Base-by-base conservation (phyloP, 495 filamentous ascomycete species). In the Penicillium arizonense region DNA sequence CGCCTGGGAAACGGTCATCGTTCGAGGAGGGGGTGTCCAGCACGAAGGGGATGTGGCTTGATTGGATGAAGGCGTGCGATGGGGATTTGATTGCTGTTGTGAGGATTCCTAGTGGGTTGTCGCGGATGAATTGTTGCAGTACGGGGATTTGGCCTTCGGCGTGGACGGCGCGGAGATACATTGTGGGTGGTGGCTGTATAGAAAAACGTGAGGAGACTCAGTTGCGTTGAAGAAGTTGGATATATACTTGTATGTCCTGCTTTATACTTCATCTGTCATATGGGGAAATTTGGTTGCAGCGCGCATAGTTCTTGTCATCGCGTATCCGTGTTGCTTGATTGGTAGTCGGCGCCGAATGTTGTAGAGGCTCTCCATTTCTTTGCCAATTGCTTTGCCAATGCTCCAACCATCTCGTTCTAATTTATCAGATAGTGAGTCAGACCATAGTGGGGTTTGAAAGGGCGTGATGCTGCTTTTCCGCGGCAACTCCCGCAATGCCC, bases 21-120 rank as follows among this genome's bases (percentile, higher is more conserved):
- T 13, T 34, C 3, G 38, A 23, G 39, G 49, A 6, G 14, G 59
- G 51, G 2, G 76, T 58, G 52, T 85, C 78, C 2, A 85, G 64
- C n/a, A 83, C 59, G 34, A 68, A 85, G 7, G 81, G 81, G 43
- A 85, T 78, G 57, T 83, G 80, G 46, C 72, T 82, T 33, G 64
- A 70, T 57, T 82, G 82, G 26, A 83, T 62, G 14, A 79, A 65
- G 0, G 77, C 69, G 48, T 74, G 67, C 1, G 44, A 23, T 0
- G 67, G 37, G 14, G 78, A 82, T 23, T 65, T 56, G 44, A 84
- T 76, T 21, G 75, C 76, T 0, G 81, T 83, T 2, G 75, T 83
- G 8, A 85, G 50, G 18, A 82, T 67, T 14, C 82, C 82, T 0
- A 85, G 70, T 2, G 81, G 77, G 52, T 83, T 79, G 8, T 74